Percentiles rank a stretch among this genome's conserved stretches.
Evolutionary conservation across 495 filamentous ascomycete species (phyloP).

Genomic region (Neurospora sublineolata): DNA sequence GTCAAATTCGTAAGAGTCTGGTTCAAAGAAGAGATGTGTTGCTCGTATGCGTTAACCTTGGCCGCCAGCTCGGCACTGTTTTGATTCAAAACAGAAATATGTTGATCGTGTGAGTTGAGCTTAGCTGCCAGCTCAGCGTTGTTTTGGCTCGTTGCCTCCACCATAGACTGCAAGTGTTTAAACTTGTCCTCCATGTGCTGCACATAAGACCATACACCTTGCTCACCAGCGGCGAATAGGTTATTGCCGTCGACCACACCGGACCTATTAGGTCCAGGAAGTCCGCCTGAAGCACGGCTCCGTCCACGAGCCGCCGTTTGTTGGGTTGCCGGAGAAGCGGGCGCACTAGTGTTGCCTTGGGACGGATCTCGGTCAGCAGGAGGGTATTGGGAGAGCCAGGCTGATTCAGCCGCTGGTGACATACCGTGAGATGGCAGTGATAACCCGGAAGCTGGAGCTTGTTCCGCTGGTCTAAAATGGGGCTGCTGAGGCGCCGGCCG

Average conservation of each 20-base stretch:
- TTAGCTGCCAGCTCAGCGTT: slow-evolving; percentile 24
- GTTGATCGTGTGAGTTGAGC: slow-evolving; percentile 31
- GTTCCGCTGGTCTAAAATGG: slow-evolving; percentile 35
- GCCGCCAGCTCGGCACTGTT: slow-evolving; percentile 22
- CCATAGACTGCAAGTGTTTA: slow-evolving; percentile 24
- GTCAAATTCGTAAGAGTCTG: slow-evolving; percentile 18
- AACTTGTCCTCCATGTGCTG: slow-evolving; percentile 39
- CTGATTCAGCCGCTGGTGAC: slow-evolving; percentile 20
- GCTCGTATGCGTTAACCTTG: slow-evolving; percentile 31
- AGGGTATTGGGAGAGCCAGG: slow-evolving; percentile 31
- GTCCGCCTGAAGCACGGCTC: slow-evolving; percentile 14
- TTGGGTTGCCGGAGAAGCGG: slow-evolving; percentile 8
- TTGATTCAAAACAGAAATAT: slow-evolving; percentile 8
- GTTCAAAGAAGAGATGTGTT: slow-evolving; percentile 8
- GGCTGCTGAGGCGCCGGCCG: slow-evolving; percentile 57
- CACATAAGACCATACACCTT: slow-evolving; percentile 37
- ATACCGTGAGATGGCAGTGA: slow-evolving; percentile 29
- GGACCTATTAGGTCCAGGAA: slow-evolving; percentile 11
- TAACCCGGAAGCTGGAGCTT: slow-evolving; percentile 19
- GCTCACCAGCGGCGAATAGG: slow-evolving; percentile 30
- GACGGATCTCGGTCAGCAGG: slow-evolving; percentile 38
- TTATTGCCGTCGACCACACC: slow-evolving; percentile 30
- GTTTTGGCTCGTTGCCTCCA: slow-evolving; percentile 11
- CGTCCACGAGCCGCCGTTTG: slow-evolving; percentile 17
- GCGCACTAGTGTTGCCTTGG: slow-evolving; percentile 27